These are phyloP conservation scores for Chlorella sp. DNA, from an alignment of 139 green algal species.

Conservation along the genomic window DNA sequence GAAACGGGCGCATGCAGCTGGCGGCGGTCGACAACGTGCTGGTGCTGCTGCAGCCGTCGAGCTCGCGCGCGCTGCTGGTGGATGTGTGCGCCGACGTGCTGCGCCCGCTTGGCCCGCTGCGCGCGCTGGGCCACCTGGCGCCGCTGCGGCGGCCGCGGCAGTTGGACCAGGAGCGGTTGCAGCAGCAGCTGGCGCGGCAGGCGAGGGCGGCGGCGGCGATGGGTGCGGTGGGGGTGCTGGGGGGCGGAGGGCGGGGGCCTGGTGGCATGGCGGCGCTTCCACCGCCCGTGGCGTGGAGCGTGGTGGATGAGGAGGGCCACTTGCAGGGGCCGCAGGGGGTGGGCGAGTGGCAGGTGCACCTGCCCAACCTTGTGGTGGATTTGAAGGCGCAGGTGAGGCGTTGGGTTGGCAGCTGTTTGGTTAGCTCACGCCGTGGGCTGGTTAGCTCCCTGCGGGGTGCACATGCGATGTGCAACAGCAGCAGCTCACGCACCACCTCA, in stretches of 20 bases:
- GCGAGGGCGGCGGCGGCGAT: not conserved
- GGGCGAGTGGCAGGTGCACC: too few species aligned
- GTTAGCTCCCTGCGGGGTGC: not conserved
- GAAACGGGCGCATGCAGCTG: slow-evolving; percentile 14
- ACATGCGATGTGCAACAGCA: slow-evolving; percentile 5
- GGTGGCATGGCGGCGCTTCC: too few species aligned
- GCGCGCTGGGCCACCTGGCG: slow-evolving; percentile 20
- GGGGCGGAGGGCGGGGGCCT: not conserved
- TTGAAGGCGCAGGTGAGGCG: too few species aligned
- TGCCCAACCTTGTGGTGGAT: too few species aligned
- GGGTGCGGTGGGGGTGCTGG: not conserved
- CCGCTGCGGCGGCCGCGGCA: not conserved
- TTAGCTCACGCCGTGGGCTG: not conserved
- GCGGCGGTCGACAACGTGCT: slow-evolving; percentile 32
- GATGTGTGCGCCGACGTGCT: slow-evolving; percentile 19
- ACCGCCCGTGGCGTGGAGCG: too few species aligned
- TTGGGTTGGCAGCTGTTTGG: not conserved
- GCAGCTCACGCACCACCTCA: too few species aligned
- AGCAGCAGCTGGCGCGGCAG: not conserved
- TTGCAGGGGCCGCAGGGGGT: too few species aligned
- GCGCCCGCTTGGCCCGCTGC: slow-evolving; percentile 26
- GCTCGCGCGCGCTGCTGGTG: slow-evolving; percentile 17
- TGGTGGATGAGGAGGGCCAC: too few species aligned
- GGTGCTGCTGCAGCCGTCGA: slow-evolving; percentile 9
- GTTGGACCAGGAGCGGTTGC: not conserved